Evolutionary conservation across 768 basidiomycete species (phyloP).

Genomic region (Pleurotus platypus): DNA sequence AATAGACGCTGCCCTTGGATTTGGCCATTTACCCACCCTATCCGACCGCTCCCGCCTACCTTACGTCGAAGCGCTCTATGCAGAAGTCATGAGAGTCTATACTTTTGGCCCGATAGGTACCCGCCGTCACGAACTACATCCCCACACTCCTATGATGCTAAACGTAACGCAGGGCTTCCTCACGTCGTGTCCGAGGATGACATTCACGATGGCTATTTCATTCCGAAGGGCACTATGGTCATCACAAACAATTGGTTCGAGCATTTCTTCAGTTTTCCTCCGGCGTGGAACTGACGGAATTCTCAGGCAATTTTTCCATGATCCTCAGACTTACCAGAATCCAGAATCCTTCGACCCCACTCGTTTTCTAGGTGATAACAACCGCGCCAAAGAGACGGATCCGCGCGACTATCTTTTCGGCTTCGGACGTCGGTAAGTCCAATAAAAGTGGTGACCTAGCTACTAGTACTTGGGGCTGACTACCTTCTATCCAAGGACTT

Average conservation of each 20-base stretch:
- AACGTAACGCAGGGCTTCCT: not conserved
- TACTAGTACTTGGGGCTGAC: no score
- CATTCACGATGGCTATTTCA: slow-evolving; percentile 23
- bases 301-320: slow-evolving; percentile 48
- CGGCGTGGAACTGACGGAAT: not conserved
- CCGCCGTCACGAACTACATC: not conserved
- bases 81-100: slow-evolving; percentile 9
- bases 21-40: not conserved
- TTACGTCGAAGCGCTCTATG: slow-evolving; percentile 10
- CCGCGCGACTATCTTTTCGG: slow-evolving; percentile 19
- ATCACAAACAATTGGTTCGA: not conserved
- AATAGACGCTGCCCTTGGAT: slow-evolving; percentile 15
- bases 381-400: slow-evolving; percentile 10
- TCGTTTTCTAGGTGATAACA: slow-evolving; percentile 28
- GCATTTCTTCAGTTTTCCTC: not conserved
- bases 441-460: no score
- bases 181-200: slow-evolving; percentile 19
- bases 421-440: slow-evolving; percentile 18
- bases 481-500: not conserved
- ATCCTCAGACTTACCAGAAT: slow-evolving; percentile 44
- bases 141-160: not conserved
- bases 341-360: slow-evolving; percentile 47
- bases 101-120: slow-evolving; percentile 6
- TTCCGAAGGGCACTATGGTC: slow-evolving; percentile 15
- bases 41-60: slow-evolving; percentile 6